Conservation (phyloP, 2,329 filamentous ascomycete species). For the Fusarium stilboides region DNA sequence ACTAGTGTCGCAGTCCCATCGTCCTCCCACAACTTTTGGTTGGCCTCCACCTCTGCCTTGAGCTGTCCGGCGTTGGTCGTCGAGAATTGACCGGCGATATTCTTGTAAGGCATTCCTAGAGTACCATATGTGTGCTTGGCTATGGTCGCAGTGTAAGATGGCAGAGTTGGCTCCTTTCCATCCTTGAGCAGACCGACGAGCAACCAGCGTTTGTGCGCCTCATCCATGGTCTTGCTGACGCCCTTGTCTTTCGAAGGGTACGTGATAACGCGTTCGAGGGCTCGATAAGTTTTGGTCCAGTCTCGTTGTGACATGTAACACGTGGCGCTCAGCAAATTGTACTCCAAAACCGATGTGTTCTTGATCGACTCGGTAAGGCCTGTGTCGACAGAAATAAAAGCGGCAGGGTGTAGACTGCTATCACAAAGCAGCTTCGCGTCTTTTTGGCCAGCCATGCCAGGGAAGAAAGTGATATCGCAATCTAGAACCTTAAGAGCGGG, state of each 20-base stretch:
- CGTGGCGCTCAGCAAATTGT: constrained; percentile 76
- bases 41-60: constrained; percentile 74
- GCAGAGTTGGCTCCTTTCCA: constrained; percentile 71
- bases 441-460: constrained; percentile 59
- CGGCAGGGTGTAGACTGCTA: constrained; percentile 59
- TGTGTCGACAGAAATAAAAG: constrained; percentile 73
- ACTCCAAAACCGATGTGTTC: constrained; percentile 72
- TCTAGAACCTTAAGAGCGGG: constrained; percentile 74
- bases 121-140: constrained; percentile 71
- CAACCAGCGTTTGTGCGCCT: constrained; percentile 94
- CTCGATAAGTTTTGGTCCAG: constrained; percentile 74
- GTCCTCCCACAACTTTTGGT: constrained; percentile 71
- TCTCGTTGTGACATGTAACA: constrained; percentile 72
- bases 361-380: constrained; percentile 71
- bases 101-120: constrained; percentile 78
- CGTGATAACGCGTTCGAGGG: constrained; percentile 76
- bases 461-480: constrained; percentile 76
- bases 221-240: constrained; percentile 84
- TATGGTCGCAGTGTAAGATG: constrained; percentile 67
- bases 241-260: constrained; percentile 75
- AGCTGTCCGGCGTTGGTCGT: constrained; percentile 69
- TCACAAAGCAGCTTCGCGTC: constrained; percentile 63
- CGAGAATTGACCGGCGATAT: constrained; percentile 78
- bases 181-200: constrained; percentile 80
- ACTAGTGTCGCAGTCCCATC: constrained; percentile 84